Base-by-base conservation (phyloP, 305 asterid genomes). In the Andrographis paniculata region DNA sequence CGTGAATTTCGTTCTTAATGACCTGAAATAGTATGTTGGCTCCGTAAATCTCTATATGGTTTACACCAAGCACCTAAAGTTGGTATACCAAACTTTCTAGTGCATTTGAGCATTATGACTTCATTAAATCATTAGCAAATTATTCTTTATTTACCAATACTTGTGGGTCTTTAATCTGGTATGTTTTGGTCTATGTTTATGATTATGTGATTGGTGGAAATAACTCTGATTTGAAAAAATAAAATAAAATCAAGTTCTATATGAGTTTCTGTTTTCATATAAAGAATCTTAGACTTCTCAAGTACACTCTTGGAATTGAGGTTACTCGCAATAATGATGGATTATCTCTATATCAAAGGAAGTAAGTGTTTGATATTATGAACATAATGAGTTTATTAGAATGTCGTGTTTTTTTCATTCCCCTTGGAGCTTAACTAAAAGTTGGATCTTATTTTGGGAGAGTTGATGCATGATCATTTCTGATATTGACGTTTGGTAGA, bases 221-320 rank as follows among this genome's bases (percentile, higher is more conserved):
- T 42, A 9, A 17, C 14, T 6, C 21, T 14, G 2, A 1, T 16
- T 10, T n/a, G 2, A 9, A 16, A 0, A 5, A 9, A n/a, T n/a
- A n/a, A n/a, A n/a, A n/a, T n/a, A 15, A 4, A 9, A 16, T 42
- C 14, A 42, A 42, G 22, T 1, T 5, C 6, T 42, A 42, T 42
- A 16, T 42, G 21, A 42, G 48, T 42, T 42, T 23, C 23, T 42
- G 48, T 6, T 42, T 42, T 17, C 48, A 15, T 17, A 42, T 42
- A 23, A 42, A 42, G 5, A 23, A 42, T 23, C 23, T 9, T 5
- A 5, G 48, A 6, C 9, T 9, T 8, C 7, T 42, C 6, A 42
- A 42, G 23, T 42, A 42, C 17, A 16, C 17, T 12, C 22, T 42
- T 5, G 48, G 48, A 6, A n/a, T 42, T 6, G 21, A 8, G 22